These are phyloP conservation scores for Durusdinium trenchii DNA, from an alignment of 73 alveolate genomes.

Conservation along the genomic window DNA sequence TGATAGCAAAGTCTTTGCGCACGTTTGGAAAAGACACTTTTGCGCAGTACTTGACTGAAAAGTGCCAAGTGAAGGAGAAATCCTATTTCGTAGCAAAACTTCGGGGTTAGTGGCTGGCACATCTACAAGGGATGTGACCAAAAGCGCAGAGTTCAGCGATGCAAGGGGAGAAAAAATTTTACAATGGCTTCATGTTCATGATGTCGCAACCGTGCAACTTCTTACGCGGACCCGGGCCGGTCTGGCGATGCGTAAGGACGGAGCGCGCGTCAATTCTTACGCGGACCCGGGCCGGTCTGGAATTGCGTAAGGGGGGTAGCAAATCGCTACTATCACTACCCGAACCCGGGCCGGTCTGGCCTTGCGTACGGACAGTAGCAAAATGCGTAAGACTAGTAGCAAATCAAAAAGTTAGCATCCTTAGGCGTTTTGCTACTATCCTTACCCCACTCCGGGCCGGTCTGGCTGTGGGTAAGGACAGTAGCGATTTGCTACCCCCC, in stretches of 20 bases:
- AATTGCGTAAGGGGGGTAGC: neutral
- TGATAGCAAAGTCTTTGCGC: neutral
- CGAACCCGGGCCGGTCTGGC: conserved; percentile 40
- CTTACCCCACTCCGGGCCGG: conserved; percentile 24
- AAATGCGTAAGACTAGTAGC: neutral
- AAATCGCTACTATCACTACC: neutral
- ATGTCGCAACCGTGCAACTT: too few species aligned
- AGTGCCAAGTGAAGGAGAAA: neutral
- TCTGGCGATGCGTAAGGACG: too few species aligned
- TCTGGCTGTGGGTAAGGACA: neutral
- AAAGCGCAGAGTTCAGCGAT: too few species aligned
- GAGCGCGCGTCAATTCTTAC: too few species aligned
- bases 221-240: too few species aligned
- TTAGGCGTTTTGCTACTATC: neutral
- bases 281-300: conserved; percentile 8
- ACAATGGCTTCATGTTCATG: too few species aligned
- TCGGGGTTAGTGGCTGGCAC: too few species aligned
- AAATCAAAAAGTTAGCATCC: neutral
- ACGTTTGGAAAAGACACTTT: neutral
- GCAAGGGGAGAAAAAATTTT: too few species aligned
- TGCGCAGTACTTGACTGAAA: neutral
- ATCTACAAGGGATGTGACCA: too few species aligned
- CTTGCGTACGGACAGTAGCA: neutral
- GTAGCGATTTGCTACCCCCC: neutral
- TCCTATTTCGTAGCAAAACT: neutral